phyloP scores from a whole-genome alignment of 2,329 filamentous ascomycete genomes.

The Epichloe hybrida region DNA sequence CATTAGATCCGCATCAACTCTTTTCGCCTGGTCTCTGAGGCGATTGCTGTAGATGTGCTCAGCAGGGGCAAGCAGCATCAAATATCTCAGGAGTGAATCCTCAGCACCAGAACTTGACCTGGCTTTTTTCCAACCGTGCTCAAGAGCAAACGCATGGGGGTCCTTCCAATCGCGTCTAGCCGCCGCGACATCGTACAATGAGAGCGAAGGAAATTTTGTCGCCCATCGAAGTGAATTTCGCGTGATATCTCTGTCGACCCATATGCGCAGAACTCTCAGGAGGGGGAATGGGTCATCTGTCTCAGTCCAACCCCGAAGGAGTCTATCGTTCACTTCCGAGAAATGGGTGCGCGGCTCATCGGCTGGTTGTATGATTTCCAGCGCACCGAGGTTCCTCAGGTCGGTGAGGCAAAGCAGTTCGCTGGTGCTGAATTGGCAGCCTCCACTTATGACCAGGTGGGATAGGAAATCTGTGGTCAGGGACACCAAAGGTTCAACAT shows the following conservation, averaged over 20 bases:
- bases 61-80: constrained; percentile 21
- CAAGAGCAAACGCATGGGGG: constrained; percentile 10
- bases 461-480: constrained; percentile 25
- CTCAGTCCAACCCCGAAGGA: constrained; percentile 33
- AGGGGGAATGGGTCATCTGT: constrained; percentile 29
- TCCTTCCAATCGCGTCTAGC: constrained; percentile 22
- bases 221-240: constrained; percentile 27
- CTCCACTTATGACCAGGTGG: constrained; percentile 26
- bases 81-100: constrained; percentile 21
- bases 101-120: constrained; percentile 13
- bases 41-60: constrained; percentile 13
- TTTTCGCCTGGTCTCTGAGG: constrained; percentile 16
- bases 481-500: constrained; percentile 24
- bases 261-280: constrained; percentile 32
- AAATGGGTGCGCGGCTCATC: constrained; percentile 16
- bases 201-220: constrained; percentile 29
- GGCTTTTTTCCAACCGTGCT: constrained; percentile 22
- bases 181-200: constrained; percentile 29
- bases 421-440: constrained; percentile 20
- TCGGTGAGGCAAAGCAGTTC: constrained; percentile 28
- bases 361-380: constrained; percentile 31
- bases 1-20: constrained; percentile 22
- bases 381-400: constrained; percentile 32
- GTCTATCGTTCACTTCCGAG: constrained; percentile 28
- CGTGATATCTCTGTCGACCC: constrained; percentile 27